Evolutionary conservation across 805 yeast genomes (phyloP).

Genomic region (Sungouiella blattae): DNA sequence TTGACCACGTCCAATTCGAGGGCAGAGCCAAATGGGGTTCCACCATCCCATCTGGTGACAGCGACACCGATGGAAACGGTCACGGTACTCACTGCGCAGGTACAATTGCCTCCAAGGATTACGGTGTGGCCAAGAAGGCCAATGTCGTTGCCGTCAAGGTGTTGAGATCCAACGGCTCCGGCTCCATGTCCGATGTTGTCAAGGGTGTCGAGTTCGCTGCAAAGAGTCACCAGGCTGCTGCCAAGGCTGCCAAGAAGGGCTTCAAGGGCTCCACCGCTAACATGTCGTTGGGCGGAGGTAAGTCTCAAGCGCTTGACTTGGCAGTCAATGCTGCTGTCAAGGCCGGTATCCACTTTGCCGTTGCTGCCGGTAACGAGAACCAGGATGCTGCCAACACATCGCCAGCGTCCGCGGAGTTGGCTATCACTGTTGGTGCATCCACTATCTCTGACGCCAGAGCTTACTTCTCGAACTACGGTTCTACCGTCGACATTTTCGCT

Average conservation of each 20-base stretch:
- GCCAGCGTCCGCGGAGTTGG: slow-evolving; percentile 58
- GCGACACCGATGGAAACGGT: slow-evolving; percentile 69
- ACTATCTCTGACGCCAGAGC: slow-evolving; percentile 45
- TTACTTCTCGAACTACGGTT: slow-evolving; percentile 52
- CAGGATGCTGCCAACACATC: slow-evolving; percentile 57
- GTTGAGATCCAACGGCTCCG: slow-evolving; percentile 37
- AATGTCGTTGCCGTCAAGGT: slow-evolving; percentile 40
- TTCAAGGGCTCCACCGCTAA: slow-evolving; percentile 61
- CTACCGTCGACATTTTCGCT: slow-evolving; percentile 51
- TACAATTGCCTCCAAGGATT: slow-evolving; percentile 70
- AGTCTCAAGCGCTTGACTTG: slow-evolving; percentile 51
- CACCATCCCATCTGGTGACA: slow-evolving; percentile 58
- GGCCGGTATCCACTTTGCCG: slow-evolving; percentile 57
- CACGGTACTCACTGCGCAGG: slow-evolving; percentile 97
- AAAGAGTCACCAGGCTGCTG: slow-evolving; percentile 34
- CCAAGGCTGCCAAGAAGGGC: slow-evolving; percentile 39
- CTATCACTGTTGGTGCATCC: slow-evolving; percentile 52
- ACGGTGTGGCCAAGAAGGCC: slow-evolving; percentile 74
- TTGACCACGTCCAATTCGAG: slow-evolving; percentile 59
- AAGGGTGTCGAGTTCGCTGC: slow-evolving; percentile 46
- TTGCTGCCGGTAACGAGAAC: slow-evolving; percentile 63
- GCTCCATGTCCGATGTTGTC: slow-evolving; percentile 39
- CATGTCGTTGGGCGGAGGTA: slow-evolving; percentile 61
- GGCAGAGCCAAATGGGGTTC: slow-evolving; percentile 58
- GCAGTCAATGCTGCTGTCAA: slow-evolving; percentile 58